These are phyloP conservation scores for Populus davidiana DNA, from an alignment of 345 rosid species.

Conservation along the genomic window DNA sequence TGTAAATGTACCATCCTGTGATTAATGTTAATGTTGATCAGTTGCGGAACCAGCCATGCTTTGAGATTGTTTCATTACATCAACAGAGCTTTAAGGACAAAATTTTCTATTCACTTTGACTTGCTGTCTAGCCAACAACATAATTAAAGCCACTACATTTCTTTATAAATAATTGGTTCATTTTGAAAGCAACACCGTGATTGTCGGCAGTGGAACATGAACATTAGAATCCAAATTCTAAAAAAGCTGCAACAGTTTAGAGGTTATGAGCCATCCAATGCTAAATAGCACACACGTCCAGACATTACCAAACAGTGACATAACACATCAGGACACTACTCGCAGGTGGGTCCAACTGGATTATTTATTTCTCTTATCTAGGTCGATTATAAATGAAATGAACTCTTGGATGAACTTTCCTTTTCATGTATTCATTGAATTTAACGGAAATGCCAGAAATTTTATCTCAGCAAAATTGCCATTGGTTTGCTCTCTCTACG, in stretches of 20 bases:
- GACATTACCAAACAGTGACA: not conserved
- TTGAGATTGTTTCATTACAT: not conserved
- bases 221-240: not conserved
- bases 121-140: not conserved
- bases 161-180: not conserved
- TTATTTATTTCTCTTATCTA: not conserved
- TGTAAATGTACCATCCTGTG: not conserved
- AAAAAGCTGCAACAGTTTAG: constrained; percentile 4
- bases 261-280: not conserved
- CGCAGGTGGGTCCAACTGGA: not conserved
- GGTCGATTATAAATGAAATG: not conserved
- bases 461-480: not conserved
- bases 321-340: not conserved
- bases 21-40: not conserved
- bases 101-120: not conserved
- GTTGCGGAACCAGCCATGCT: not conserved
- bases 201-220: not conserved
- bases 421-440: not conserved
- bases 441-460: not conserved
- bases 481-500: not conserved
- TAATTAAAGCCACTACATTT: not conserved
- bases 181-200: constrained; percentile 6
- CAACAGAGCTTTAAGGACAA: not conserved
- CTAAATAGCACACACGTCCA: not conserved
- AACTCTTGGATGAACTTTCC: not conserved